These are phyloP conservation scores for Xylaria flabelliformis DNA, from an alignment of 495 filamentous ascomycete genomes.

Conservation along the genomic window DNA sequence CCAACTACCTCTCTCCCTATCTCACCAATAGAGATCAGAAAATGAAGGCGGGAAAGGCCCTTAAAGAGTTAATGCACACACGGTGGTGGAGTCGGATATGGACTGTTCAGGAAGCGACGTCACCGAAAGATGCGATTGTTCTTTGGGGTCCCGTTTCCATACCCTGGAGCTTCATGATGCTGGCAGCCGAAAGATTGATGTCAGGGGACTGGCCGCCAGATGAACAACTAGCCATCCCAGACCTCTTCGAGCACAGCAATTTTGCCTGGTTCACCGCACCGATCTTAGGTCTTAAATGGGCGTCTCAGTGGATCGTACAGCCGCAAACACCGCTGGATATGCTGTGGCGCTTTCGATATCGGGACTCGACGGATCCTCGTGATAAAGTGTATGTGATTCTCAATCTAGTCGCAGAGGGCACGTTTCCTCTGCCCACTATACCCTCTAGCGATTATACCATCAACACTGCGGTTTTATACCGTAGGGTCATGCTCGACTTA, in stretches of 20 bases:
- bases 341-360: conserved; percentile 32
- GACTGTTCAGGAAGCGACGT: conserved; percentile 36
- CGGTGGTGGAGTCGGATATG: conserved; percentile 38
- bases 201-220: neutral
- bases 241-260: neutral
- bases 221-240: conserved; percentile 12
- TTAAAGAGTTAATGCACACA: conserved; percentile 12
- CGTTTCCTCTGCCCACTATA: conserved; percentile 25
- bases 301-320: conserved; percentile 12
- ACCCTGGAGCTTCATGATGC: conserved; percentile 24
- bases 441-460: conserved; percentile 30
- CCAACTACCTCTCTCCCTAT: neutral
- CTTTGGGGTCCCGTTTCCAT: conserved; percentile 30
- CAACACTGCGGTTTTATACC: conserved; percentile 25
- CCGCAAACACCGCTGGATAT: conserved; percentile 24
- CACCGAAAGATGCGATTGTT: conserved; percentile 20
- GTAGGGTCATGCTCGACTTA: conserved; percentile 33
- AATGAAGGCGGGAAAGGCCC: conserved; percentile 11
- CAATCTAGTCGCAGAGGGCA: conserved; percentile 26
- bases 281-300: conserved; percentile 7
- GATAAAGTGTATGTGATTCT: conserved; percentile 42
- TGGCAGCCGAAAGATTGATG: conserved; percentile 21
- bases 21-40: conserved; percentile 7
- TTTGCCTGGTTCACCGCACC: conserved; percentile 11
- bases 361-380: conserved; percentile 37